These are phyloP conservation scores for Kodamaea fukazawae DNA, from an alignment of 805 yeast species.

Conservation along the genomic window DNA sequence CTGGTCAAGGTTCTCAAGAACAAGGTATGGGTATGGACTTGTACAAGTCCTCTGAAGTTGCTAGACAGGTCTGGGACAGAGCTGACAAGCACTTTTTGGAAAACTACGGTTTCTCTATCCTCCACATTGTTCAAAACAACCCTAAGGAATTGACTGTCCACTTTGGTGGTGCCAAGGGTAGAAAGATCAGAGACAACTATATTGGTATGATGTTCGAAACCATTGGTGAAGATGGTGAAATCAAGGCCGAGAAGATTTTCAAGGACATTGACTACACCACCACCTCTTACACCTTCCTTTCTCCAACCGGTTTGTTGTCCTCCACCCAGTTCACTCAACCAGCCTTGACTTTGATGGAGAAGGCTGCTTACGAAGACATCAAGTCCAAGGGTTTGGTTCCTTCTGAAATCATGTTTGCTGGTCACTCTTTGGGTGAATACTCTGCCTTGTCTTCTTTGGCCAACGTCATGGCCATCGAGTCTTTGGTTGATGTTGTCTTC, in stretches of 20 bases:
- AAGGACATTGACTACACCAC: slow-evolving; percentile 82
- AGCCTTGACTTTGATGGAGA: slow-evolving; percentile 98
- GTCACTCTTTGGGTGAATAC: slow-evolving; percentile 98
- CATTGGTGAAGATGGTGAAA: slow-evolving; percentile 75
- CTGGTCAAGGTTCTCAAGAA: slow-evolving; percentile 99
- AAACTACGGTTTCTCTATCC: slow-evolving; percentile 95
- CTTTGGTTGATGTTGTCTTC: slow-evolving; percentile 94
- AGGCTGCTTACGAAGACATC: slow-evolving; percentile 97
- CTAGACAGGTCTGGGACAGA: slow-evolving; percentile 94
- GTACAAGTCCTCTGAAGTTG: slow-evolving; percentile 86
- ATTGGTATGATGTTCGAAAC: slow-evolving; percentile 97
- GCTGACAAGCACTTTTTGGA: slow-evolving; percentile 91
- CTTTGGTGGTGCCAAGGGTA: slow-evolving; percentile 97
- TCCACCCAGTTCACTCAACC: slow-evolving; percentile 99
- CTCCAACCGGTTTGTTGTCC: slow-evolving; percentile 92
- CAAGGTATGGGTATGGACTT: slow-evolving; percentile 99
- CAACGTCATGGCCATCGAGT: slow-evolving; percentile 98
- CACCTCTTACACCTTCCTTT: slow-evolving; percentile 80
- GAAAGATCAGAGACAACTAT: slow-evolving; percentile 90
- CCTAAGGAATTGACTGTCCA: slow-evolving; percentile 94
- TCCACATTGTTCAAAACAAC: slow-evolving; percentile 92
- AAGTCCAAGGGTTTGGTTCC: slow-evolving; percentile 94
- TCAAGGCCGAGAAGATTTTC: slow-evolving; percentile 91
- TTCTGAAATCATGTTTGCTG: slow-evolving; percentile 91
- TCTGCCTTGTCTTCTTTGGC: slow-evolving; percentile 97